Evolutionary conservation across 2,329 filamentous ascomycete species (phyloP), one percentile per base, ranked within the genome.

Genomic region (Ilyonectria sp.): DNA sequence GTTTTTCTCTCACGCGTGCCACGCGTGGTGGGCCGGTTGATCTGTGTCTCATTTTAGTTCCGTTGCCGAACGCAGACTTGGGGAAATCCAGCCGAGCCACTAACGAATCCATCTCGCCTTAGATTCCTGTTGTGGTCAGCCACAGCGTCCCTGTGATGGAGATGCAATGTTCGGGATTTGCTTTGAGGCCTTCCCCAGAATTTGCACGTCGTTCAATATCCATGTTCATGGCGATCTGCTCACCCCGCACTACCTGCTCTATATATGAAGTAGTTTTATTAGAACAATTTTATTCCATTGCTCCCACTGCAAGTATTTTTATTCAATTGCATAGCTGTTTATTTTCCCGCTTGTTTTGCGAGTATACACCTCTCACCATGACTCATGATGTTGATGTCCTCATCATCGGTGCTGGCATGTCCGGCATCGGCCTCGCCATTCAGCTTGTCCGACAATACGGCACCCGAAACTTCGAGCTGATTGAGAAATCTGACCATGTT

Each of bases 371-470:
- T 37, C 46, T 29, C 60, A 57, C 29, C 13, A 72, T 72, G 70
- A 9, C 17, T 11, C 46, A 65, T 19, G 68, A 71, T 31, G 66
- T 68, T 11, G 75, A 75, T 15, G 65, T 75, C n/a, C 64, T 78
- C 9, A 75, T 78, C 17, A 77, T 78, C 9, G 76, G 74, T 8
- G 72, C 69, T 2, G 76, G 76, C 17, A 78, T 78, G 71, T 77
- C 74, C 2, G 76, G 76, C 1, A 68, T 78, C 29, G 71, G 71
- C 1, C 61, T 77, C 6, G 74, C 69, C 3, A 55, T 78, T 1
- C 74, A 76, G 15, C 35, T 77, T 1, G 46, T 77, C 2, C 61
- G 68, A 0, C 57, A 74, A 2, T 65, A 71, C 3, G 50, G 63
- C 3, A 69, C 64, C 2, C 64, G 71, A 21, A 72, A 65, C 17